Conservation (phyloP, 1,284 basidiomycete species). For the Hemileia vastatrix region DNA sequence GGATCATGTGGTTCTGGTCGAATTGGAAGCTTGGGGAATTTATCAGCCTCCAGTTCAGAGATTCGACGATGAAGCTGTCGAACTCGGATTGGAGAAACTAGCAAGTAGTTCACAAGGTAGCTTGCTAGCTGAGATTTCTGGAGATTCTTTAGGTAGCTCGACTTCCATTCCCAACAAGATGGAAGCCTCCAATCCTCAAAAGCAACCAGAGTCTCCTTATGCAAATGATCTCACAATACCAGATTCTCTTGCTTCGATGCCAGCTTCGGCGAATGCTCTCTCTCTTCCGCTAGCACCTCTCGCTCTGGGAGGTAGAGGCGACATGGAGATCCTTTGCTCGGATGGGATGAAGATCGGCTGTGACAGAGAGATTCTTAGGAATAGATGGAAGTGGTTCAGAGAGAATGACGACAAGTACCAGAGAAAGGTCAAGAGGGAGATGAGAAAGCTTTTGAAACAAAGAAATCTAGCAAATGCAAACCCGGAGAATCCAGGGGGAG, state of each 20-base stretch:
- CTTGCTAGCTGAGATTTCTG: neutral
- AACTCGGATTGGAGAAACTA: constrained; percentile 35
- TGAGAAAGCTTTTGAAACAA: neutral
- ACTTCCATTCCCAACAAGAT: too few species aligned
- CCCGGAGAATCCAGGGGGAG: neutral
- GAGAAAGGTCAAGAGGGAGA: constrained; percentile 25
- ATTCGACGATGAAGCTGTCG: constrained; percentile 28
- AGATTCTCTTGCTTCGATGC: neutral
- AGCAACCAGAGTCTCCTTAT: neutral
- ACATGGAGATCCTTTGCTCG: constrained; percentile 83
- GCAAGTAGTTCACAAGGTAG: constrained; percentile 24
- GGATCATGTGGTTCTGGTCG: constrained; percentile 36
- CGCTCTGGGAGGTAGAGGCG: constrained; percentile 45
- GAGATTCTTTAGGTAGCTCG: neutral
- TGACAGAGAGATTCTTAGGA: constrained; percentile 68
- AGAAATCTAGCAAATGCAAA: neutral
- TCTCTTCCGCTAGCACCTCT: neutral
- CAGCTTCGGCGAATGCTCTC: neutral
- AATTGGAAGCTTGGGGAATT: constrained; percentile 39
- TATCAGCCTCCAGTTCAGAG: constrained; percentile 32
- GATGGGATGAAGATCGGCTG: constrained; percentile 74
- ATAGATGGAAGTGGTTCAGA: constrained; percentile 89
- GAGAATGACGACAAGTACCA: constrained; percentile 53
- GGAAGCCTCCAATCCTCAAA: neutral
- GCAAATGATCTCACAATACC: neutral